A percentile compares a stretch with the other conserved stretches of the same genome.
These are phyloP conservation scores for Cladosporium sp. DNA, from an alignment of 2,329 filamentous ascomycete genomes.

Conservation along the genomic window DNA sequence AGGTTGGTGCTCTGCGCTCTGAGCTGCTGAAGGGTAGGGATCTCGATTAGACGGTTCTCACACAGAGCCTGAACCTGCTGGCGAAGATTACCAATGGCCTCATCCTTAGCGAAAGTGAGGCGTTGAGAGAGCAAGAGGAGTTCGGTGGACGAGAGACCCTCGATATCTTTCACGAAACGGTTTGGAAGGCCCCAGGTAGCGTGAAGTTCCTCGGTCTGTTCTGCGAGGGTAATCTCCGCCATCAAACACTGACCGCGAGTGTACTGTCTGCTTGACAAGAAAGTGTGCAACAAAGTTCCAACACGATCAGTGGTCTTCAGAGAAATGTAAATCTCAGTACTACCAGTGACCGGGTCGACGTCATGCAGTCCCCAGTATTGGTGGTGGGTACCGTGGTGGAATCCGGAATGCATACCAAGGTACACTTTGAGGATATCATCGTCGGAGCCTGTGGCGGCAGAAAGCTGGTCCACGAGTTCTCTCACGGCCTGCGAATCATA, in stretches of 20 bases:
- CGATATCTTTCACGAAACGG: slow-evolving; percentile 40
- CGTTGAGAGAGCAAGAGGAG: slow-evolving; percentile 37
- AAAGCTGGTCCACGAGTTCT: slow-evolving; percentile 20
- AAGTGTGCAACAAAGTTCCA: slow-evolving; percentile 44
- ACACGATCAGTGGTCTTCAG: slow-evolving; percentile 41
- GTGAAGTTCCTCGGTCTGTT: slow-evolving; percentile 14
- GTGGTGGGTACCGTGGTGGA: slow-evolving; percentile 18
- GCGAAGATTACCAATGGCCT: background rate
- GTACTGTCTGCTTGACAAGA: slow-evolving; percentile 38
- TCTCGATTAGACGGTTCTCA: slow-evolving; percentile 13
- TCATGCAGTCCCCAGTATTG: slow-evolving; percentile 25
- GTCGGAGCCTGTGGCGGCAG: slow-evolving; percentile 8
- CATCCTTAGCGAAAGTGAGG: slow-evolving; percentile 14
- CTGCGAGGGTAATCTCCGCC: slow-evolving; percentile 32
- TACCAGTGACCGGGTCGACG: slow-evolving; percentile 18
- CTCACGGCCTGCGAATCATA: slow-evolving; percentile 14
- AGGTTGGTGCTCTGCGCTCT: slow-evolving; percentile 29
- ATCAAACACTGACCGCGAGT: slow-evolving; percentile 38
- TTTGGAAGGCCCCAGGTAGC: slow-evolving; percentile 30
- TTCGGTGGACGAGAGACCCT: slow-evolving; percentile 40
- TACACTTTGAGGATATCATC: slow-evolving; percentile 18
- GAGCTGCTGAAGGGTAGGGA: slow-evolving; percentile 15
- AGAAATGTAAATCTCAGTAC: slow-evolving; percentile 40
- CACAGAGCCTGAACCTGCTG: background rate
- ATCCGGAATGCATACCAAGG: slow-evolving; percentile 22